phyloP scores from a whole-genome alignment of 371 early-diverging fungal genomes.

The Enterocytospora artemiae region DNA sequence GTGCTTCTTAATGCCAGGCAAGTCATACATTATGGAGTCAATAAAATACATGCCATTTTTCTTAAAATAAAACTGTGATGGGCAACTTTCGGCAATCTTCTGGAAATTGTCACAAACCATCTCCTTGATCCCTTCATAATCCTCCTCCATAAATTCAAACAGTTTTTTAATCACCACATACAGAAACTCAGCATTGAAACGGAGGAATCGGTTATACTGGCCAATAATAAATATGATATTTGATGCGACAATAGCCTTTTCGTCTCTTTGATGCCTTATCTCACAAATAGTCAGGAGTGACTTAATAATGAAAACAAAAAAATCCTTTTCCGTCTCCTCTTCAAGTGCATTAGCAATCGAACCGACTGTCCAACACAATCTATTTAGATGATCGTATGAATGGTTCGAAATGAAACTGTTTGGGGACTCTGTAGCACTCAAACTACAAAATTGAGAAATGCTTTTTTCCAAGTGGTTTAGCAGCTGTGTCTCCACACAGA shows the following conservation, averaged over 20 bases:
- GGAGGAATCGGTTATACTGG: slow-evolving; percentile 91
- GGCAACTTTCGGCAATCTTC: slow-evolving; percentile 87
- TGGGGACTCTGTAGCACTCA: slow-evolving; percentile 10
- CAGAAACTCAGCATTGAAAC: slow-evolving; percentile 93
- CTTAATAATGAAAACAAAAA: slow-evolving; percentile 88
- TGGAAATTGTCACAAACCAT: slow-evolving; percentile 99
- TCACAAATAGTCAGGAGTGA: slow-evolving; percentile 81
- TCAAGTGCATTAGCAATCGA: slow-evolving; percentile 86
- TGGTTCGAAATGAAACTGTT: slow-evolving; percentile 61
- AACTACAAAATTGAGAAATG: too few species aligned
- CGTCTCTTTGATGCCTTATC: slow-evolving; percentile 82
- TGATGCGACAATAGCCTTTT: slow-evolving; percentile 96
- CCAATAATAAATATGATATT: slow-evolving; percentile 99
- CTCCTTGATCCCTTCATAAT: slow-evolving; percentile 96
- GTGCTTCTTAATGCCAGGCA: slow-evolving; percentile 17
- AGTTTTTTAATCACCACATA: slow-evolving; percentile 98
- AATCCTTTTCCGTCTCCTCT: slow-evolving; percentile 87
- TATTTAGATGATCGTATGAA: slow-evolving; percentile 87
- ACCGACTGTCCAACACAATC: slow-evolving; percentile 95
- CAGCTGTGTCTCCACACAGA: slow-evolving; percentile 36
- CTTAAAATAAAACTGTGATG: slow-evolving; percentile 67
- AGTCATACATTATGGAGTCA: slow-evolving; percentile 28
- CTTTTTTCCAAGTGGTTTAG: slow-evolving; percentile 49
- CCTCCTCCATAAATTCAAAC: slow-evolving; percentile 99
- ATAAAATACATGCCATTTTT: slow-evolving; percentile 21